Evolutionary conservation across 1,139 yeast species (phyloP).

Genomic region (Schizosaccharomyces versatilis): DNA sequence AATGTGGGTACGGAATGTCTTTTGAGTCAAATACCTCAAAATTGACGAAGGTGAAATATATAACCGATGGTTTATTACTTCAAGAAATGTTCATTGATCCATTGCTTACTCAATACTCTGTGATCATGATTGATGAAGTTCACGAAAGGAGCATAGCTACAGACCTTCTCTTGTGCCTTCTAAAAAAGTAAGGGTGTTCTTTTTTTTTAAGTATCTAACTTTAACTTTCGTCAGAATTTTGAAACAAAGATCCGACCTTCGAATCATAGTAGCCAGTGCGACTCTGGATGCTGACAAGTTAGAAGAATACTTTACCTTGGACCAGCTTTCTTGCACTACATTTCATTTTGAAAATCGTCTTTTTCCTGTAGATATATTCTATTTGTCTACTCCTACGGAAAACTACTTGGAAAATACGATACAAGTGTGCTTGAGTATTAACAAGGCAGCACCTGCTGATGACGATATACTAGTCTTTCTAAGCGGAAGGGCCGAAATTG

Average conservation of each 20-base stretch:
- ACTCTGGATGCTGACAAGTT: constrained; percentile 33
- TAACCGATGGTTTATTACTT: constrained; percentile 58
- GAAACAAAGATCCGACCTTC: constrained; percentile 25
- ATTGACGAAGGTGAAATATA: constrained; percentile 39
- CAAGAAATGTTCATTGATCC: constrained; percentile 52
- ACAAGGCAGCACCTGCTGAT: constrained; percentile 26
- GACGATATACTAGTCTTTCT: constrained; percentile 62
- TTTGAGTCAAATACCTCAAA: constrained; percentile 39
- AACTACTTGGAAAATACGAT: constrained; percentile 58
- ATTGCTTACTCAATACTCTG: constrained; percentile 37
- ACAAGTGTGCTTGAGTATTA: constrained; percentile 55
- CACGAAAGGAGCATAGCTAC: constrained; percentile 64
- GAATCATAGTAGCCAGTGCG: constrained; percentile 32
- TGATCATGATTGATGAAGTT: constrained; percentile 72
- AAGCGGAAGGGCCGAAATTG: constrained; percentile 78
- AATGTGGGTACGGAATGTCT: constrained; percentile 43
- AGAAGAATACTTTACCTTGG: constrained; percentile 23
- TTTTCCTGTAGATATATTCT: constrained; percentile 56
- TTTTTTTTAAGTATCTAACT: constrained; percentile 5
- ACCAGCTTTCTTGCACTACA: constrained; percentile 18
- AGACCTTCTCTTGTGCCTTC: constrained; percentile 51
- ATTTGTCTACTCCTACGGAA: constrained; percentile 48
- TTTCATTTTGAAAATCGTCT: constrained; percentile 40
- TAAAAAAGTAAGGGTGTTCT: constrained; percentile 25
- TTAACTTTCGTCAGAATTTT: constrained; percentile 14